A percentile compares a stretch with the other conserved stretches of the same genome.
phyloP scores from a whole-genome alignment of 768 basidiomycete genomes.

The Macrocybe gigantea region DNA sequence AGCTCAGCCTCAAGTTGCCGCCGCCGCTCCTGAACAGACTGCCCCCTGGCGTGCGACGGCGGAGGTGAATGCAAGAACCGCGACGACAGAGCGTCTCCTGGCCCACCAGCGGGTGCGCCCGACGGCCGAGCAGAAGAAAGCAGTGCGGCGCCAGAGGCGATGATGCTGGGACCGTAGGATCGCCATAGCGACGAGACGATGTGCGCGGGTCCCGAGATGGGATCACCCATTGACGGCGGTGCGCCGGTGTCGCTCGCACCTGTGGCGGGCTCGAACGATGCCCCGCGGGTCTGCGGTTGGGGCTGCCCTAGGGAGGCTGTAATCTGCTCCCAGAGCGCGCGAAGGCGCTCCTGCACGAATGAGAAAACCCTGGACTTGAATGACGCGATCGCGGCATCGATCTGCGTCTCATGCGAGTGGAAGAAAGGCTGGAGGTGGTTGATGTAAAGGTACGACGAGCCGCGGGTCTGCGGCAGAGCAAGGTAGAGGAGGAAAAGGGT shows the following conservation, averaged over 20 bases:
- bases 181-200: constrained; percentile 66
- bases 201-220: constrained; percentile 59
- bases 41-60: background rate
- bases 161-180: constrained; percentile 68
- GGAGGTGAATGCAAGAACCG: constrained; percentile 10
- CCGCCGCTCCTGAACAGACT: constrained; percentile 37
- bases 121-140: constrained; percentile 46
- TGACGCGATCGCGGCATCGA: constrained; percentile 74
- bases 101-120: constrained; percentile 23
- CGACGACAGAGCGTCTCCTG: constrained; percentile 6
- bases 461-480: constrained; percentile 83
- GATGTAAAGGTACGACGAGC: constrained; percentile 80
- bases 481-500: constrained; percentile 84
- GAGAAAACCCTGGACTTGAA: constrained; percentile 52
- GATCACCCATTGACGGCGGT: constrained; percentile 44
- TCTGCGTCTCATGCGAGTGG: constrained; percentile 73
- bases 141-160: constrained; percentile 63
- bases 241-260: constrained; percentile 20
- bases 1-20: constrained; percentile 55
- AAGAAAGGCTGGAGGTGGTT: constrained; percentile 81
- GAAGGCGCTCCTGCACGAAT: constrained; percentile 59
- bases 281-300: constrained; percentile 13
- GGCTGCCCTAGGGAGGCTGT: constrained; percentile 42
- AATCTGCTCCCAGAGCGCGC: constrained; percentile 62
- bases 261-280: constrained; percentile 9